phyloP scores from a whole-genome alignment of 176 grass and related monocot species.

The Metroxylon sagu region DNA sequence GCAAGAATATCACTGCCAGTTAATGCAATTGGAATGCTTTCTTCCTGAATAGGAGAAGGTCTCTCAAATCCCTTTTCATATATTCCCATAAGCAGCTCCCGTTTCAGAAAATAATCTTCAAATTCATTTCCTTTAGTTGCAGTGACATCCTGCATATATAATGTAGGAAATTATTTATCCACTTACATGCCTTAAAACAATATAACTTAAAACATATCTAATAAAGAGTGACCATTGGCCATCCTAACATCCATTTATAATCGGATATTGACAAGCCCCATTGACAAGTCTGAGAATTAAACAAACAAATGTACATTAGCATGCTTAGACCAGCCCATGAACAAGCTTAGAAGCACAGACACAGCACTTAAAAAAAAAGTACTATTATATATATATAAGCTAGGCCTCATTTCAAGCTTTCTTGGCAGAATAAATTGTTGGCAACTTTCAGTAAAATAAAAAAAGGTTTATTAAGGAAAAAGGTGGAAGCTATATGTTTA shows the following conservation, averaged over 20 bases:
- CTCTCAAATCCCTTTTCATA: slow-evolving; percentile 96
- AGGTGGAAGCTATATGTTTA: too few species aligned
- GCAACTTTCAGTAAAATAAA: too few species aligned
- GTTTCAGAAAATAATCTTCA: slow-evolving; percentile 98
- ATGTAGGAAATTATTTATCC: not conserved
- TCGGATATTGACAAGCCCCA: not conserved
- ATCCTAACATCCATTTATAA: not conserved
- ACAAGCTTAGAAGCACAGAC: too few species aligned
- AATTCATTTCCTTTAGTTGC: slow-evolving; percentile 98
- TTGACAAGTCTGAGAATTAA: not conserved
- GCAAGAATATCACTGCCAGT: slow-evolving; percentile 97
- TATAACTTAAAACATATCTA: not conserved
- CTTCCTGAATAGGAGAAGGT: slow-evolving; percentile 96
- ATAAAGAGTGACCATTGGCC: not conserved
- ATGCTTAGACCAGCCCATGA: too few species aligned
- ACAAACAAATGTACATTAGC: not conserved
- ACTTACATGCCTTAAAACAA: not conserved
- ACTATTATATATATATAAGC: too few species aligned
- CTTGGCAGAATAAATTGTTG: too few species aligned
- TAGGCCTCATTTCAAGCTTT: too few species aligned
- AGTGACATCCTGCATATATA: slow-evolving; percentile 69
- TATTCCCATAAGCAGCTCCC: slow-evolving; percentile 96
- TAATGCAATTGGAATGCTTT: slow-evolving; percentile 96
- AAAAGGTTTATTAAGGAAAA: too few species aligned
- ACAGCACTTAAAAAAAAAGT: too few species aligned